Evolutionary conservation across 768 basidiomycete genomes (phyloP), one percentile per base, ranked within the genome.

Genomic region (Boletellus sp.): DNA sequence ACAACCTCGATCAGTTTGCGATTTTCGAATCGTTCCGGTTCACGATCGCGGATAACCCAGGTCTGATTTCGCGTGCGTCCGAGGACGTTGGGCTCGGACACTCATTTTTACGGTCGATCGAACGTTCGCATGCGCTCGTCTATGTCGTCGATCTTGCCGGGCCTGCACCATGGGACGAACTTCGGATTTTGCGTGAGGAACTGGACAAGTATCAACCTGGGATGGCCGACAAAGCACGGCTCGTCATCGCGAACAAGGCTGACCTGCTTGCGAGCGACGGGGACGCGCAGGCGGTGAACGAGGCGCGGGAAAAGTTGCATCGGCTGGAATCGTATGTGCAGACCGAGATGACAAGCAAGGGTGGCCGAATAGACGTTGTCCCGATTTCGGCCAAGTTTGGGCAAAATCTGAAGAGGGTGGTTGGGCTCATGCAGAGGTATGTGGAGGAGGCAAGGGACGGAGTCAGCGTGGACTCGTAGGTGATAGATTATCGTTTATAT

Each of bases 41-140:
- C 75, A 96, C 93, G 13, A 84, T 99, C 56, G 90, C 94, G 33
- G 96, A 99, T 70, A 98, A 97, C 63, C 96, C 96, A 0, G 96
- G 96, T 8, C 82, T 98, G 39, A 84, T 98, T 49, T 78, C 81
- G 9, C 76, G 79, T 13, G 90, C 94, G 3, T 89, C 91, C 3
- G 83, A 91, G 60, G 90, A 95, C 64, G 83, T 92, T 42, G 96
- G 94, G 4, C 78, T 98, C 2, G 96, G 95, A 0, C 93, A 97
- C 68, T 87, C 89, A 1, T 98, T 98, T 75, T 70, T 99, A 24
- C 83, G 93, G 12, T 86, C 91, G 1, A 90, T 98, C 67, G 94
- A 98, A 62, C 84, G 96, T 6, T 92, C 92, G 12, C 81, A 85
- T 26, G 90, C 89, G 7, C 80, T 98, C 6, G 89, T 83, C 3